Evolutionary conservation across 169 alveolate genomes (phyloP), one percentile per base, ranked within the genome.

Genomic region (Amoebophrya sp.): DNA sequence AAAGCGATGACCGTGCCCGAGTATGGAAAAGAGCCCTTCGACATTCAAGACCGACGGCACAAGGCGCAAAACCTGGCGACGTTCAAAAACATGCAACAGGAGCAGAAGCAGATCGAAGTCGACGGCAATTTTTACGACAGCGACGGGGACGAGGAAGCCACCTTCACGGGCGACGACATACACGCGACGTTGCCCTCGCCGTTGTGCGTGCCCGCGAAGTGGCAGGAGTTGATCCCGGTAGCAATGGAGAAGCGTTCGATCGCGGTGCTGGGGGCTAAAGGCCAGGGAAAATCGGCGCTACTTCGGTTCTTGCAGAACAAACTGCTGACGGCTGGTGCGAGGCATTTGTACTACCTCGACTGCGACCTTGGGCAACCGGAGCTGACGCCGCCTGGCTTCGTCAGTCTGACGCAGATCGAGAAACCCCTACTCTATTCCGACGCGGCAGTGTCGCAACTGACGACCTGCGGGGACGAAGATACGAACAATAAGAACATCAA

Each of bases 381-480:
- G 83, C 83, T 66, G 35, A 66, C 83, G 39, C 38, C 83, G 7
- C 83, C 83, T 25, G 83, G 83, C 32, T 66, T 66, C 83, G 83
- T 66, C 32, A 7, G 32, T 2, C 35, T 66, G 83, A n/a, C 35
- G 7, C 2, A 66, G 32, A 18, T 66, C 35, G 1, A 18, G 7
- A 1, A 2, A 1, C 83, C 83, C 10, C 18, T 66, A n/a, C 32
- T 66, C 35, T n/a, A 66, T 3, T 66, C 83, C 29, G 83, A 66
- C 83, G 83, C 83, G 35, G 10, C 10, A 12, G 83, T 18, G 66
- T 47, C 29, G 29, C 18, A 12, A 12, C 66, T 47, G 66, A 47
- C 66, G 66, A 47, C 66, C n/a, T n/a, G n/a, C n/a, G n/a, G n/a
- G n/a, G n/a, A n/a, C n/a, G n/a, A n/a, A n/a, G n/a, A n/a, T n/a